These are phyloP conservation scores for Gossypioides kirkii DNA, from an alignment of 345 rosid genomes.

Conservation along the genomic window DNA sequence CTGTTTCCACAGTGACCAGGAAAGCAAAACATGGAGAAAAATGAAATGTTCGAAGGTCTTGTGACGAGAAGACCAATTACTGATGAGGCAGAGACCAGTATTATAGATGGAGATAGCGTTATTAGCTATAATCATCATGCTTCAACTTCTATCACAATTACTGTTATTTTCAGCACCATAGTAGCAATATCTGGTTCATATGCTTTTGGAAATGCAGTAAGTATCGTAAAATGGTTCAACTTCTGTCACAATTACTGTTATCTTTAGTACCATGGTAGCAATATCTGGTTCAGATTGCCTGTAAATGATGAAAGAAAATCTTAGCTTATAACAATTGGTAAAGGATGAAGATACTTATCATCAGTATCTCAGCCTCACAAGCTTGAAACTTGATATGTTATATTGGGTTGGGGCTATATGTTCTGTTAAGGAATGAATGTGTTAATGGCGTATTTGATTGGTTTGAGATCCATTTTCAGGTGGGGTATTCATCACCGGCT, in stretches of 20 bases:
- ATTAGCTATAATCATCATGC: background rate
- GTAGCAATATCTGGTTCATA: slow-evolving; percentile 5
- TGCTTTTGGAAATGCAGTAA: slow-evolving; percentile 11
- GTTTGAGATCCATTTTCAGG: background rate
- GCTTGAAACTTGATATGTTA: too few relatives aligned
- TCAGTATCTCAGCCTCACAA: too few relatives aligned
- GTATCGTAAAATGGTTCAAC: background rate
- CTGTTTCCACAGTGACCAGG: background rate
- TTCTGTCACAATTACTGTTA: background rate
- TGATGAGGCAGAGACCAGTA: background rate
- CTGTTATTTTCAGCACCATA: slow-evolving; percentile 9
- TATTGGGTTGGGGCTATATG: background rate
- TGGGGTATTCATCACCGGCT: slow-evolving; percentile 44
- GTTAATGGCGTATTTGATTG: background rate
- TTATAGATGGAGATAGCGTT: background rate
- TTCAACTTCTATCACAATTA: slow-evolving; percentile 5
- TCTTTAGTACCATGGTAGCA: slow-evolving; percentile 7
- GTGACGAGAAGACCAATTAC: background rate
- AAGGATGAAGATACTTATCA: too few relatives aligned
- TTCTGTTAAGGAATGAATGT: background rate
- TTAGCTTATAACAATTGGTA: too few relatives aligned
- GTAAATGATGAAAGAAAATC: too few relatives aligned
- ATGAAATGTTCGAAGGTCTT: background rate
- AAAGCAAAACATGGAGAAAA: background rate
- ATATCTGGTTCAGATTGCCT: background rate